Evolutionary conservation across 2,329 filamentous ascomycete species (phyloP).

Genomic region (Coniella lustricola): DNA sequence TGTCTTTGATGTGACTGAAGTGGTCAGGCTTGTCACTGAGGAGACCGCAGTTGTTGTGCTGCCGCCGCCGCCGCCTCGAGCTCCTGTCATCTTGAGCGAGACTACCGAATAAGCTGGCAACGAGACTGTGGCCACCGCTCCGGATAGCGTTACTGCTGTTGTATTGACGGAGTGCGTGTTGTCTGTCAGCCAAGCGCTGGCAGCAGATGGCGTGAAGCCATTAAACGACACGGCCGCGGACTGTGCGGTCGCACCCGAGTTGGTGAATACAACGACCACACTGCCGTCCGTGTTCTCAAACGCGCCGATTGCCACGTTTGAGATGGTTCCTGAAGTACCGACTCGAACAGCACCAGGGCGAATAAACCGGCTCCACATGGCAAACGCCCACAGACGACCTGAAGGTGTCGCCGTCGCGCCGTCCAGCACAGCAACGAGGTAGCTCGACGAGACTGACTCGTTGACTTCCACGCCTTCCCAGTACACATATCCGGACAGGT

Average conservation of each 20-base stretch:
- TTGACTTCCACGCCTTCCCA: constrained; percentile 30
- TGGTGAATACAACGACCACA: constrained; percentile 26
- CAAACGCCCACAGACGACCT: constrained; percentile 25
- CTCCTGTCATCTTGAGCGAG: constrained; percentile 19
- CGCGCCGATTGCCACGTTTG: constrained; percentile 19
- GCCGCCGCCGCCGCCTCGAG: not conserved
- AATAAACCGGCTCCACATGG: constrained; percentile 25
- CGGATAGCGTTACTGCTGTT: constrained; percentile 15
- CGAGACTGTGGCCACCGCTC: constrained; percentile 18
- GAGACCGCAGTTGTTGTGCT: not conserved
- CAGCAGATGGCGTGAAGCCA: constrained; percentile 22
- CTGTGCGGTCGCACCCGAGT: constrained; percentile 22
- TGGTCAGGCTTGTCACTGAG: not conserved
- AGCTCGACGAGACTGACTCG: constrained; percentile 15
- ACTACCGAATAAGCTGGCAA: constrained; percentile 20
- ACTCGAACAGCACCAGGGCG: constrained; percentile 24
- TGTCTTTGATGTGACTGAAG: not conserved
- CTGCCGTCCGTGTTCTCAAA: constrained; percentile 28
- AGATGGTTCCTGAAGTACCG: constrained; percentile 21
- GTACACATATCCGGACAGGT: constrained; percentile 40
- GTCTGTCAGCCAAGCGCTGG: constrained; percentile 31
- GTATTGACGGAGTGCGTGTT: constrained; percentile 22
- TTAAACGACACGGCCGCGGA: constrained; percentile 23
- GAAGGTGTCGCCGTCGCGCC: constrained; percentile 19
- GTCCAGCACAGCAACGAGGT: constrained; percentile 18